phyloP scores from a whole-genome alignment of 306 rosid species.

The Cicer judaicum region DNA sequence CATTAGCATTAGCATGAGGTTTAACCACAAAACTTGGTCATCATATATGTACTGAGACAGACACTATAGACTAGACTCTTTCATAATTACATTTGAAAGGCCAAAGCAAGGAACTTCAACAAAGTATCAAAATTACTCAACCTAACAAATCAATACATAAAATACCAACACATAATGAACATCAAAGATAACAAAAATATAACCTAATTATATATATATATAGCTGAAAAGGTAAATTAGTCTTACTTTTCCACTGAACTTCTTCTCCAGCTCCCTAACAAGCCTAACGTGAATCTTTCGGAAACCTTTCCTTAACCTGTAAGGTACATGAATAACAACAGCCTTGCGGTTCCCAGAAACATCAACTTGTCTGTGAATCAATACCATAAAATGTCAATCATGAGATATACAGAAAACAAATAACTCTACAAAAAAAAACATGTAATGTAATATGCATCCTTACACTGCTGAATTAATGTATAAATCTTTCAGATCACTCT shows the following conservation, averaged over 20 bases:
- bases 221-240: background rate
- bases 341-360: slow-evolving; percentile 88
- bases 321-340: slow-evolving; percentile 82
- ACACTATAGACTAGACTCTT: no score
- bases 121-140: background rate
- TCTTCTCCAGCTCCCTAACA: slow-evolving; percentile 95
- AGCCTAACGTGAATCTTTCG: slow-evolving; percentile 85
- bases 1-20: background rate
- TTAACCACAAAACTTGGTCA: no score
- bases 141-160: background rate
- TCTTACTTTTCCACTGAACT: slow-evolving; percentile 89
- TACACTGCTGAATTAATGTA: slow-evolving; percentile 85
- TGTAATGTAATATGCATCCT: slow-evolving; percentile 30
- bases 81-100: background rate
- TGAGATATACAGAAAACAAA: background rate
- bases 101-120: background rate
- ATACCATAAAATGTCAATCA: background rate
- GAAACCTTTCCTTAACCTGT: slow-evolving; percentile 79
- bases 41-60: no score
- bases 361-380: slow-evolving; percentile 66
- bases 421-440: background rate
- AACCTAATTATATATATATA: background rate
- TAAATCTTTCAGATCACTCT: slow-evolving; percentile 83
- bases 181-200: background rate
- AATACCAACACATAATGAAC: background rate